A percentile compares a stretch with the other conserved stretches of the same genome.
Evolutionary conservation across 139 green algal genomes (phyloP).

Genomic region (Volvox reticuliferus): DNA sequence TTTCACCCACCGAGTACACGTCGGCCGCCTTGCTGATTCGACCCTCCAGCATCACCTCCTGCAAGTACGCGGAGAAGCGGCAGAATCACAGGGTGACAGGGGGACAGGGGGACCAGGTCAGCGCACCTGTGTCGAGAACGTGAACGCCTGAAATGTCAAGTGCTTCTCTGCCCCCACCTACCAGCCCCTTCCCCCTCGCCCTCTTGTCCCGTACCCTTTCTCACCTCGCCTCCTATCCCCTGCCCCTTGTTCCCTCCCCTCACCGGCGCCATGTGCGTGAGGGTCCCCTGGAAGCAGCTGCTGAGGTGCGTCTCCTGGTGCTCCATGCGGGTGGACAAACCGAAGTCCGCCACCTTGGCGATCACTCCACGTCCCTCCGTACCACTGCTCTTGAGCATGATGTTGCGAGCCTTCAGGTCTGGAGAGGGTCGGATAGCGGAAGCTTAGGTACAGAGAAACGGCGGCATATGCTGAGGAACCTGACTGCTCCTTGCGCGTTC

Average conservation of each 20-base stretch:
- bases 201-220: neutral
- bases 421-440: neutral
- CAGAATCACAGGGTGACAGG: neutral
- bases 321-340: slow-evolving; percentile 57
- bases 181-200: neutral
- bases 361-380: slow-evolving; percentile 42
- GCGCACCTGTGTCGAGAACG: neutral
- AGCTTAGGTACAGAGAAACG: neutral
- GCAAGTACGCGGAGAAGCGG: neutral
- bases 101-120: neutral
- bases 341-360: slow-evolving; percentile 67
- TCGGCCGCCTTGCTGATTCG: slow-evolving; percentile 64
- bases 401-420: slow-evolving; percentile 58
- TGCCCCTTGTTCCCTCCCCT: neutral
- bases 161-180: neutral
- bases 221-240: neutral
- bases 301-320: slow-evolving; percentile 55
- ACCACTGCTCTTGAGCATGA: slow-evolving; percentile 52
- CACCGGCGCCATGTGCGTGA: slow-evolving; percentile 62
- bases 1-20: slow-evolving; percentile 44
- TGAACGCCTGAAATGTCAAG: neutral
- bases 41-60: slow-evolving; percentile 59
- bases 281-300: slow-evolving; percentile 60
- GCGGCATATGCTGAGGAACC: neutral
- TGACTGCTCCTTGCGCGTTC: too few relatives aligned